A percentile compares a stretch with the other conserved stretches of the same genome.
Evolutionary conservation across 495 filamentous ascomycete species (phyloP).

Genomic region (Lasiosphaeria hispida): DNA sequence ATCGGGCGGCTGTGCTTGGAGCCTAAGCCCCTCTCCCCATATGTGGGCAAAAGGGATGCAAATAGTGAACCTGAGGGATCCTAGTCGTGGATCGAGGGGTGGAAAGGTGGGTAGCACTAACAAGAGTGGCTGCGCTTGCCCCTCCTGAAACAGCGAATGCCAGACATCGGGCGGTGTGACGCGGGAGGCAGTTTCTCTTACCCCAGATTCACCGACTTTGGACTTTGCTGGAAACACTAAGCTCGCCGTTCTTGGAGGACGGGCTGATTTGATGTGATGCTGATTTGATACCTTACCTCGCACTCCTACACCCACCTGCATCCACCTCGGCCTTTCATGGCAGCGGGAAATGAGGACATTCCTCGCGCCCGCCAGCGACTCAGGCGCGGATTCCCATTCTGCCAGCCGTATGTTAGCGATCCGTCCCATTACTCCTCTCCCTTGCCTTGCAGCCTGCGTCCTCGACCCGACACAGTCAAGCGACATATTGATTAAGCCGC

Average conservation of each 20-base stretch:
- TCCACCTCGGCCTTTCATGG: not conserved
- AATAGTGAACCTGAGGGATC: too few species aligned
- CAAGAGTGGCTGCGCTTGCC: not conserved
- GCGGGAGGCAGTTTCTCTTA: not conserved
- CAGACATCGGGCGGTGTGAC: not conserved
- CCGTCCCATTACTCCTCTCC: not conserved
- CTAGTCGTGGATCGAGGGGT: too few species aligned
- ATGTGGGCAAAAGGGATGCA: too few species aligned
- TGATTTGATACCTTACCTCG: too few species aligned
- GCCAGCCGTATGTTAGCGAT: not conserved
- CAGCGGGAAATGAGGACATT: slow-evolving; percentile 11
- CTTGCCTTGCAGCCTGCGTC: not conserved
- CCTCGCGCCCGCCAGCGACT: not conserved
- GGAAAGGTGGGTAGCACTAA: slow-evolving; percentile 3
- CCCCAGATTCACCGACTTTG: slow-evolving; percentile 7
- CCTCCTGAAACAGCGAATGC: slow-evolving; percentile 1
- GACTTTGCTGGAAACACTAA: not conserved
- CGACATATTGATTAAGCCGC: not conserved
- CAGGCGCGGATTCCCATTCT: not conserved
- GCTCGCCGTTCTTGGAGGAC: too few species aligned
- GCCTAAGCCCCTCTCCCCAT: not conserved
- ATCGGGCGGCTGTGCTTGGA: slow-evolving; percentile 3
- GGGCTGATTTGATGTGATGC: too few species aligned
- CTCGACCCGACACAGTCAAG: not conserved
- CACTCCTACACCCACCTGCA: too few species aligned